These are phyloP conservation scores for Didymella segeticola DNA, from an alignment of 2,329 filamentous ascomycete species.

Conservation along the genomic window DNA sequence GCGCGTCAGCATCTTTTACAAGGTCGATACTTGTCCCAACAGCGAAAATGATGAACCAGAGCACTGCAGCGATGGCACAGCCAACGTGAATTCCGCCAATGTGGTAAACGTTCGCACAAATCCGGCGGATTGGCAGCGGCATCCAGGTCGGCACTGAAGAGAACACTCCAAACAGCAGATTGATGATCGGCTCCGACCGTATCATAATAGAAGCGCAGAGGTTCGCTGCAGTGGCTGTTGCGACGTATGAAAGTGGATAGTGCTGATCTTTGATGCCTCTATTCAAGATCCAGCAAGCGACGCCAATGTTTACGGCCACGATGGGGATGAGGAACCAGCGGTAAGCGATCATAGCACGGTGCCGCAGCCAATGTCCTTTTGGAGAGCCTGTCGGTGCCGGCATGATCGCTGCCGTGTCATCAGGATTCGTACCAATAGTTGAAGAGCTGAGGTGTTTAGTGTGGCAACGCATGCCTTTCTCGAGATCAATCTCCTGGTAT, in stretches of 20 bases:
- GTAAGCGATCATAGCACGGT: slow-evolving; percentile 42
- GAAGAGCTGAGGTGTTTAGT: slow-evolving; percentile 23
- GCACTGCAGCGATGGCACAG: slow-evolving; percentile 42
- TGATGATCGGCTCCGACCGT: slow-evolving; percentile 48
- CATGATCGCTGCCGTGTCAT: slow-evolving; percentile 10
- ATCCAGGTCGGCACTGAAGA: slow-evolving; percentile 42
- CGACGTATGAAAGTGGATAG: slow-evolving; percentile 36
- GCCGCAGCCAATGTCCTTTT: slow-evolving; percentile 36
- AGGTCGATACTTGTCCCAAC: slow-evolving; percentile 45
- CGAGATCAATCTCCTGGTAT: slow-evolving; percentile 8
- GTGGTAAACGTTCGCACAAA: slow-evolving; percentile 45
- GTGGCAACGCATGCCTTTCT: slow-evolving; percentile 18
- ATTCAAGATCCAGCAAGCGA: slow-evolving; percentile 39
- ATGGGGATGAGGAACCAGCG: slow-evolving; percentile 40
- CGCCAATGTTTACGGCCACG: slow-evolving; percentile 35
- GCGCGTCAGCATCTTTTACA: slow-evolving; percentile 25
- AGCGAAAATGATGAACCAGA: slow-evolving; percentile 56
- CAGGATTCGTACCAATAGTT: slow-evolving; percentile 15
- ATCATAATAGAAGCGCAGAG: slow-evolving; percentile 42
- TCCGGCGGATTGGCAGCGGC: slow-evolving; percentile 41
- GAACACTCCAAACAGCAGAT: slow-evolving; percentile 43
- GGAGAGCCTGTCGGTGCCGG: slow-evolving; percentile 21
- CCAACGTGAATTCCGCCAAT: slow-evolving; percentile 49
- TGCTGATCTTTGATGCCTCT: slow-evolving; percentile 27
- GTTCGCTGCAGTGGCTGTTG: slow-evolving; percentile 49